Conservation (phyloP, 352 stramenopile genomes). For the Blastocystis sp. region DNA sequence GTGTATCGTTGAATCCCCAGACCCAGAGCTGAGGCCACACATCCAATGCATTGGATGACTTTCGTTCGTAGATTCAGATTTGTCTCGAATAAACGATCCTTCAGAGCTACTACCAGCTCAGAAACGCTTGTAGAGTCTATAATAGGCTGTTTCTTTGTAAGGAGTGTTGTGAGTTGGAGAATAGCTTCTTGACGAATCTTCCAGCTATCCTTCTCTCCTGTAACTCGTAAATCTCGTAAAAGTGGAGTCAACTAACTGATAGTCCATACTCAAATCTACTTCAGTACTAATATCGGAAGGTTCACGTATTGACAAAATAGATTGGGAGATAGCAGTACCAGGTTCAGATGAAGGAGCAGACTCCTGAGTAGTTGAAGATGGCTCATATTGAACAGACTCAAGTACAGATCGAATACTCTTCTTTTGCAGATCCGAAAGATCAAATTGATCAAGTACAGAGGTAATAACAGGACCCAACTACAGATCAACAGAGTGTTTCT, state of each 20-base stretch:
- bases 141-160: constrained; percentile 21
- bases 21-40: background rate
- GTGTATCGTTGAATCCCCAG: background rate
- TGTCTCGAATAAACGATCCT: background rate
- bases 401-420: constrained; percentile 34
- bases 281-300: background rate
- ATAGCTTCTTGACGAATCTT: constrained; percentile 31
- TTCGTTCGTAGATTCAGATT: constrained; percentile 44
- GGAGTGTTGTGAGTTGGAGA: constrained; percentile 2
- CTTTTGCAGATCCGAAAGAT: constrained; percentile 13
- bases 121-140: background rate
- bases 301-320: background rate
- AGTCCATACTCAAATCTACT: background rate
- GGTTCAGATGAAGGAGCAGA: too few species aligned
- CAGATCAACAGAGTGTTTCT: background rate
- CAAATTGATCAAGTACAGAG: background rate
- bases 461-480: background rate
- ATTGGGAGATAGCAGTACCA: background rate
- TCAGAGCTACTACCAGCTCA: constrained; percentile 2
- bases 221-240: background rate
- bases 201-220: constrained; percentile 38
- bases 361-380: too few species aligned
- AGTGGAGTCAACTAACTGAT: background rate
- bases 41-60: constrained; percentile 39
- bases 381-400: background rate